Base-by-base conservation (phyloP, 371 early-diverging fungal species). In the Mucor sp. region DNA sequence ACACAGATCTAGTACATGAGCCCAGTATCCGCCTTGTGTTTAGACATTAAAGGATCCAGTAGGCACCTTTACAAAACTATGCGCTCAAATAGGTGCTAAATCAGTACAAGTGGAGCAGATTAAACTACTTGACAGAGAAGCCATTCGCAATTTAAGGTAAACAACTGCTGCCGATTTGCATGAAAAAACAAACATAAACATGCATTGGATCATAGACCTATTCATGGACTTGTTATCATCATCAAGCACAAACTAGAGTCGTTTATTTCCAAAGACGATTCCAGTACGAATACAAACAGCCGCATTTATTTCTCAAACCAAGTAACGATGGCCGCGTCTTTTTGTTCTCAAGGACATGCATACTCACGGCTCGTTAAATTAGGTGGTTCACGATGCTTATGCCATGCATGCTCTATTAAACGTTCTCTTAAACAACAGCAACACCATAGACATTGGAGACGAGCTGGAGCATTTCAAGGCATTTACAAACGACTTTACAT, bases 331-430 rank as follows among this genome's bases (percentile, higher is more conserved):
- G 15, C 23, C 3, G 14, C n/a, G n/a, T n/a, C n/a, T n/a, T n/a
- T n/a, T n/a, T n/a, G n/a, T n/a, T n/a, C n/a, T n/a, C n/a, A n/a
- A n/a, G 21, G 21, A 59, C 19, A 2, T 30, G 30, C n/a, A 41
- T 15, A 8, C 37, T 35, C 17, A 41, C 11, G 30, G 12, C 17
- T 32, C 3, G 30, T 62, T 21, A 12, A 39, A 59, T 7, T 58
- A 72, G 72, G 37, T 68, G 12, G 55, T 58, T 37, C 64, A 64
- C 57, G 56, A 79, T 37, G 67, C 69, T 47, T 69, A 69, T 67
- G 88, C 48, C 89, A 93, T 80, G 93, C 95, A 15, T 96, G 96
- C 68, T 92, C 90, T 39, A 92, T 93, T 15, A 90, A 93, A 79
- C 23, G 85, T 96, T 30, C 76, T 94, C 41, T 70, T 96, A 25